phyloP scores from a whole-genome alignment of 179 eudicot species.

The Heliamphora pulchella region DNA sequence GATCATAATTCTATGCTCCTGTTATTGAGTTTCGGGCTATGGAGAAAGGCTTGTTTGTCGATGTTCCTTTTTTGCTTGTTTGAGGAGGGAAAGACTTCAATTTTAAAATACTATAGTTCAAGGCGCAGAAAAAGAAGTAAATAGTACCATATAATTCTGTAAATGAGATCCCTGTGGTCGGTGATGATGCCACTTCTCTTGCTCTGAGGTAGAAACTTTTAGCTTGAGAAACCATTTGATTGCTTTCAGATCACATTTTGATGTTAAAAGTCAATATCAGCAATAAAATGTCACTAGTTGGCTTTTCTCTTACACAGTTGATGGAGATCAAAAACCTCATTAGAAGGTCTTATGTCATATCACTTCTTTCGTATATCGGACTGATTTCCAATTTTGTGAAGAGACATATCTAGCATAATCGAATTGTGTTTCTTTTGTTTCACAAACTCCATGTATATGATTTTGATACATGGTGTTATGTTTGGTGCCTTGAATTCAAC shows the following conservation, averaged over 20 bases:
- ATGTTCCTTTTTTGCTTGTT: background rate
- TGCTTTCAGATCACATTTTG: background rate
- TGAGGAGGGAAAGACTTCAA: background rate
- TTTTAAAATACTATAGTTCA: background rate
- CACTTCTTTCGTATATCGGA: background rate
- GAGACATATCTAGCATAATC: background rate
- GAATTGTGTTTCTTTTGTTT: background rate
- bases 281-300: background rate
- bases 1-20: background rate
- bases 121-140: background rate
- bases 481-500: too few relatives aligned
- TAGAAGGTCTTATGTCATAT: background rate
- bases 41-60: background rate
- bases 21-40: background rate
- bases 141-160: background rate
- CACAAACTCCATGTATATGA: background rate
- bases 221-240: background rate
- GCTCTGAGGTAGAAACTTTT: background rate
- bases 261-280: background rate
- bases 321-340: background rate
- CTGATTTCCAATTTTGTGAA: background rate
- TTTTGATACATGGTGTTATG: too few relatives aligned
- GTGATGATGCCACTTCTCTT: background rate
- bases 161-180: background rate
- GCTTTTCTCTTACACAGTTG: background rate